A percentile compares a stretch with the other conserved stretches of the same genome.
Evolutionary conservation across 2,329 filamentous ascomycete species (phyloP).

Genomic region (Pestalotiopsis sp.): DNA sequence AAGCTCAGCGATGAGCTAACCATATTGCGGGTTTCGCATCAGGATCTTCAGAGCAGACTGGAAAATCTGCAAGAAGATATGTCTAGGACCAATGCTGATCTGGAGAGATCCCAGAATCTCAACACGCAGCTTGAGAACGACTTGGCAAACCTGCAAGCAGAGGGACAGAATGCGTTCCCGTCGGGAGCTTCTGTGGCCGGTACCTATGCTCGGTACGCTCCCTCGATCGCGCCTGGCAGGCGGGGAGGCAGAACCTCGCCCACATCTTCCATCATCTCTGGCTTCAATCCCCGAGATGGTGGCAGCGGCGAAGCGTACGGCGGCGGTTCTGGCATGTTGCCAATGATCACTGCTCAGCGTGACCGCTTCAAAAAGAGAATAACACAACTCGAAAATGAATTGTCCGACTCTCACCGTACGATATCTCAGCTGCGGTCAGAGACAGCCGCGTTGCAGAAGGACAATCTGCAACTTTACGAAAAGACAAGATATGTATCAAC

Average conservation of each 20-base stretch:
- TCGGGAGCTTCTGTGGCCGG: slow-evolving; percentile 91
- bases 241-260: slow-evolving; percentile 76
- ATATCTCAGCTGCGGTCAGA: slow-evolving; percentile 89
- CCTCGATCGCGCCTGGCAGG: slow-evolving; percentile 59
- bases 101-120: slow-evolving; percentile 81
- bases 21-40: slow-evolving; percentile 88
- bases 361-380: slow-evolving; percentile 99
- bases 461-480: slow-evolving; percentile 95
- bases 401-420: slow-evolving; percentile 79
- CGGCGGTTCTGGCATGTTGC: slow-evolving; percentile 83
- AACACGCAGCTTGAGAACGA: slow-evolving; percentile 92
- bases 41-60: slow-evolving; percentile 82
- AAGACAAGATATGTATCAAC: slow-evolving; percentile 96
- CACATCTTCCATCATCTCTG: slow-evolving; percentile 96
- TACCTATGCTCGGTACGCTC: slow-evolving; percentile 82
- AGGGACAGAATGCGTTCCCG: slow-evolving; percentile 80
- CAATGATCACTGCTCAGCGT: slow-evolving; percentile 97
- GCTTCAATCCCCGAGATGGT: slow-evolving; percentile 74
- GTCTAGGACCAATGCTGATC: slow-evolving; percentile 78
- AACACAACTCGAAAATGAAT: slow-evolving; percentile 82
- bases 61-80: slow-evolving; percentile 83
- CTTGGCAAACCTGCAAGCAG: slow-evolving; percentile 82
- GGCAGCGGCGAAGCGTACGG: slow-evolving; percentile 65
- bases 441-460: slow-evolving; percentile 88
- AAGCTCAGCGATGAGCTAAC: slow-evolving; percentile 94